A percentile compares a stretch with the other conserved stretches of the same genome.
Conservation (phyloP, 1,284 basidiomycete species). For the Apiotrichum gracile region DNA sequence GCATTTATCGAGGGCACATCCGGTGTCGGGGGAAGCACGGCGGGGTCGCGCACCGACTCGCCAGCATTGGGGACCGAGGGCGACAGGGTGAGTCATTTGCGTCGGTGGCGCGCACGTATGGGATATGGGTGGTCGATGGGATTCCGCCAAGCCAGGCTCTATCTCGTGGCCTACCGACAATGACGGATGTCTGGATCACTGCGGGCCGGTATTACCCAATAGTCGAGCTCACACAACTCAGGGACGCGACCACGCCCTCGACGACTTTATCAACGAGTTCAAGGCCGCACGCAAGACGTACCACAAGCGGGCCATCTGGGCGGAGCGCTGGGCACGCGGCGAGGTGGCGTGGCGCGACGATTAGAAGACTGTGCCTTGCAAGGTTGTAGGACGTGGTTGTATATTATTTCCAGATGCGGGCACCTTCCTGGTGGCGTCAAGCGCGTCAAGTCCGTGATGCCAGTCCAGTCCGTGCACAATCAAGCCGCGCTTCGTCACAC, state of each 20-base stretch:
- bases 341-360: conserved; percentile 74
- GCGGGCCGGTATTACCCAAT: not conserved
- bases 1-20: conserved; percentile 63
- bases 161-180: no score
- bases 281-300: conserved; percentile 76
- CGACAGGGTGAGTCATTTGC: conserved; percentile 15
- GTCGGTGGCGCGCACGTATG: not conserved
- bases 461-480: not conserved
- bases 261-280: conserved; percentile 81
- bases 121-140: no score
- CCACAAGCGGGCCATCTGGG: conserved; percentile 84
- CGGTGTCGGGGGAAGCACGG: conserved; percentile 21
- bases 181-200: no score
- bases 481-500: not conserved
- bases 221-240: conserved; percentile 2
- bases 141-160: no score
- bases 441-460: not conserved
- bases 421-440: not conserved
- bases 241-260: conserved; percentile 51
- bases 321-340: conserved; percentile 73
- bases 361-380: conserved; percentile 28
- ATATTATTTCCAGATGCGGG: no score
- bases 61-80: conserved; percentile 36
- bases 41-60: conserved; percentile 38
- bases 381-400: not conserved